Evolutionary conservation across 2,329 filamentous ascomycete species (phyloP).

Genomic region (Xylaria sp.): DNA sequence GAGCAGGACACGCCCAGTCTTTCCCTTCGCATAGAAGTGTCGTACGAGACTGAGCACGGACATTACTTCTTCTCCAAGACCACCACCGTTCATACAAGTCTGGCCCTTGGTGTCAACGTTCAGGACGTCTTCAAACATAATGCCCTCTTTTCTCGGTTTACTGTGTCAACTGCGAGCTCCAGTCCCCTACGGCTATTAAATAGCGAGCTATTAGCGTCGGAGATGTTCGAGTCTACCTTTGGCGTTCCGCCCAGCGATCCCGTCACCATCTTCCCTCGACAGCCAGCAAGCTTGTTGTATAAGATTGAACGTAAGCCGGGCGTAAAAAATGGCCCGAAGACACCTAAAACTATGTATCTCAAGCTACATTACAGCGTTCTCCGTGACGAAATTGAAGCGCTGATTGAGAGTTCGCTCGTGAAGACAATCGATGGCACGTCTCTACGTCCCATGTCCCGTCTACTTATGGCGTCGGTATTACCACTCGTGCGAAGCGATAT

Average conservation of each 20-base stretch:
- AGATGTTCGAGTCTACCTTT: slow-evolving; percentile 73
- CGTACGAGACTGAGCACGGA: slow-evolving; percentile 75
- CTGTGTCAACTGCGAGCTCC: slow-evolving; percentile 81
- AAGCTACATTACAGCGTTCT: slow-evolving; percentile 80
- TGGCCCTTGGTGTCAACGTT: slow-evolving; percentile 94
- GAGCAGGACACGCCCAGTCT: slow-evolving; percentile 80
- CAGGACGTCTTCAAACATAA: slow-evolving; percentile 93
- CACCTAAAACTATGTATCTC: slow-evolving; percentile 68
- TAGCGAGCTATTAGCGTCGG: slow-evolving; percentile 76
- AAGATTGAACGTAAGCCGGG: slow-evolving; percentile 71
- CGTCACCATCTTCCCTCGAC: slow-evolving; percentile 79
- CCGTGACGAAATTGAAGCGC: slow-evolving; percentile 74
- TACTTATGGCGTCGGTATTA: slow-evolving; percentile 59
- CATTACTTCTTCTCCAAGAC: slow-evolving; percentile 72
- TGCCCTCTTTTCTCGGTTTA: slow-evolving; percentile 88
- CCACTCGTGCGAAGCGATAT: slow-evolving; percentile 58
- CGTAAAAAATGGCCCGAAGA: slow-evolving; percentile 50
- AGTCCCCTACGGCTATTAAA: slow-evolving; percentile 80
- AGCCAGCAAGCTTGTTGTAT: slow-evolving; percentile 84
- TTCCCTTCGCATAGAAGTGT: slow-evolving; percentile 78
- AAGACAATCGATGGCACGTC: slow-evolving; percentile 54
- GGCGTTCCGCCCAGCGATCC: slow-evolving; percentile 63
- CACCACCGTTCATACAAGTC: slow-evolving; percentile 73
- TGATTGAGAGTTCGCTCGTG: slow-evolving; percentile 58
- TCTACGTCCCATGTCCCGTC: slow-evolving; percentile 59